A percentile compares a stretch with the other conserved stretches of the same genome.
These are phyloP conservation scores for Geosmithia putterillii DNA, from an alignment of 2,329 filamentous ascomycete genomes.

Conservation along the genomic window DNA sequence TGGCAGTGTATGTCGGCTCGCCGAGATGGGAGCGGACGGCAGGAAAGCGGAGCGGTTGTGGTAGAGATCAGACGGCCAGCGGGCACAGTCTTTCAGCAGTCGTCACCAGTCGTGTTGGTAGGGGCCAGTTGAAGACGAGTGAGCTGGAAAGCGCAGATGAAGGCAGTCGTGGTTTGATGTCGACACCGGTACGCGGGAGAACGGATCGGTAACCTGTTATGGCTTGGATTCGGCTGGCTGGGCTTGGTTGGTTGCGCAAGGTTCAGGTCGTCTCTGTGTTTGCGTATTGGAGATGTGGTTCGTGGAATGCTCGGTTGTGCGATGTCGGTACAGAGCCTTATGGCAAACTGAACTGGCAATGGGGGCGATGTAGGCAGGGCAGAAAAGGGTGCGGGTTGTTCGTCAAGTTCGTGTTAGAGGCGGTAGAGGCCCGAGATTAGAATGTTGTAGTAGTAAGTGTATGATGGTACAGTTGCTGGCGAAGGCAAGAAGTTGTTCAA, in stretches of 20 bases:
- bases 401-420: not conserved
- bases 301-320: too few species aligned
- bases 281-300: too few species aligned
- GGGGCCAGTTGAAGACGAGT: too few species aligned
- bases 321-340: too few species aligned
- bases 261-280: too few species aligned
- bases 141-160: too few species aligned
- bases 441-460: not conserved
- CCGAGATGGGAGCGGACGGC: slow-evolving; percentile 5
- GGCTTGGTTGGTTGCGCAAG: too few species aligned
- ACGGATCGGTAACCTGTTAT: too few species aligned
- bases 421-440: not conserved
- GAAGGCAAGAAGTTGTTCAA: slow-evolving; percentile 2
- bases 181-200: too few species aligned
- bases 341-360: too few species aligned
- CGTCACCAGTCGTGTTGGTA: slow-evolving; percentile 23
- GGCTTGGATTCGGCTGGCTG: too few species aligned
- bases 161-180: too few species aligned
- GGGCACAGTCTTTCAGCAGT: slow-evolving; percentile 17
- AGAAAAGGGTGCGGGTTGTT: not conserved
- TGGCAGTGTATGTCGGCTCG: slow-evolving; percentile 8
- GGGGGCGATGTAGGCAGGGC: not conserved
- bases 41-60: slow-evolving; percentile 2
- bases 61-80: slow-evolving; percentile 12
- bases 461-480: not conserved